Evolutionary conservation across 2,329 filamentous ascomycete genomes (phyloP), one percentile per base, ranked within the genome.

Genomic region (Neonectria coccinea): DNA sequence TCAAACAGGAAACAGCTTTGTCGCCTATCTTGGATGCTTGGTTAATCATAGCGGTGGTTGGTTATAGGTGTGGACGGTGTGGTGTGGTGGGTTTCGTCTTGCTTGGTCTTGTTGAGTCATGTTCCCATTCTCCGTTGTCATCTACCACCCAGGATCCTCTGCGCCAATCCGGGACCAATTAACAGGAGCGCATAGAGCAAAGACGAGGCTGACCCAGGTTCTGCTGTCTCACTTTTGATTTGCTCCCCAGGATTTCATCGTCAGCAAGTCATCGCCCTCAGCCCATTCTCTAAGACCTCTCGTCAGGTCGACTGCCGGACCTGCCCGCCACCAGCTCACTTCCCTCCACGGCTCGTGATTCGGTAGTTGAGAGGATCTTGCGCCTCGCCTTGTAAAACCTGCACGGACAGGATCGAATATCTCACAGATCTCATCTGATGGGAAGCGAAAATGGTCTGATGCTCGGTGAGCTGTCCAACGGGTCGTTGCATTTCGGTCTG

Each of bases 1-100:
- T 59, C 50, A 59, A 70, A 66, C 39, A 29, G 65, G 65, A 68
- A 69, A 58, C 54, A 63, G 39, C 36, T 55, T 41, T 31, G 56
- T 44, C 56, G 45, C 36, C 41, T 9, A 22, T 29, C 33, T 18
- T 33, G 56, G 14, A 42, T 27, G 25, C 33, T 16, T 58, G 45
- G 42, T 52, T 31, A 42, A 48, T 33, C 42, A 33, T 58, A 33
- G 55, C 22, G 48, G 27, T 51, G n/a, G 48, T 20, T 42, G n/a
- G 39, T 11, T 42, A 42, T n/a, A 42, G 39, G 39, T 42, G n/a
- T 51, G 2, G n/a, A 51, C 27, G 48, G 48, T 33, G 48, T 51
- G 29, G 48, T 51, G 48, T 51, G 29, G 48, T 51, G 27, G n/a
- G 18, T 27, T 14, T 14, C 27, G 48, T 51, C 27, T 27, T 50